Percentiles rank a stretch among this genome's conserved stretches.
Conservation (phyloP, 768 basidiomycete species). For the Tricholoma sp. region DNA sequence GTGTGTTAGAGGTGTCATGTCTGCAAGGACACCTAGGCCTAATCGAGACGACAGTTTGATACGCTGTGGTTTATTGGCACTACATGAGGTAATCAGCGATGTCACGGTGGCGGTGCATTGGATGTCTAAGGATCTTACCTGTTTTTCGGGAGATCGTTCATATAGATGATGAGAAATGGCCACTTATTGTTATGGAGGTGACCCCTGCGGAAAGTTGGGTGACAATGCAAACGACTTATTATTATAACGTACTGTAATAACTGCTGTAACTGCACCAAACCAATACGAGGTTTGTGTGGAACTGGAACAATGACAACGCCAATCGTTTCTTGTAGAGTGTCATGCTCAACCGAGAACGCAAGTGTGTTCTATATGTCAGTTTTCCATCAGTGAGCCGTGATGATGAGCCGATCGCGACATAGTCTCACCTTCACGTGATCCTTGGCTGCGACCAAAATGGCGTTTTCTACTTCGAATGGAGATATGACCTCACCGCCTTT, state of each 20-base stretch:
- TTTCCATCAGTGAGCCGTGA: not conserved
- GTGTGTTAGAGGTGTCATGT: conserved; percentile 25
- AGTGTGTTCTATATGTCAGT: conserved; percentile 24
- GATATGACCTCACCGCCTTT: conserved; percentile 59
- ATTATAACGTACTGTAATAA: conserved; percentile 26
- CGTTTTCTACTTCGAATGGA: conserved; percentile 59
- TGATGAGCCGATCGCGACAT: not conserved
- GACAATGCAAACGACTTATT: too few species aligned
- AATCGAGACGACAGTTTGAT: conserved; percentile 39
- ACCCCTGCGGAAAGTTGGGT: conserved; percentile 19
- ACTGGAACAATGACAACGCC: conserved; percentile 38
- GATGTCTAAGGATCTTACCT: conserved; percentile 12
- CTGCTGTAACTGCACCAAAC: conserved; percentile 37
- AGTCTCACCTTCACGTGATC: conserved; percentile 32
- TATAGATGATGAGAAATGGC: conserved; percentile 44
- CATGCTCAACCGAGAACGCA: conserved; percentile 42
- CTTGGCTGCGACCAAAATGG: conserved; percentile 40
- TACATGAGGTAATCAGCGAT: conserved; percentile 1
- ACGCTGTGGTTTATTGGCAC: conserved; percentile 41
- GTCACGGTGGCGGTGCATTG: not conserved
- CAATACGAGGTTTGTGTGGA: conserved; percentile 29
- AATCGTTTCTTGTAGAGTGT: conserved; percentile 42
- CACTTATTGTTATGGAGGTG: conserved; percentile 45
- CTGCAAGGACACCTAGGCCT: conserved; percentile 29
- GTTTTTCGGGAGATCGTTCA: conserved; percentile 44